These are phyloP conservation scores for Russula lepida DNA, from an alignment of 768 basidiomycete species.

Conservation along the genomic window DNA sequence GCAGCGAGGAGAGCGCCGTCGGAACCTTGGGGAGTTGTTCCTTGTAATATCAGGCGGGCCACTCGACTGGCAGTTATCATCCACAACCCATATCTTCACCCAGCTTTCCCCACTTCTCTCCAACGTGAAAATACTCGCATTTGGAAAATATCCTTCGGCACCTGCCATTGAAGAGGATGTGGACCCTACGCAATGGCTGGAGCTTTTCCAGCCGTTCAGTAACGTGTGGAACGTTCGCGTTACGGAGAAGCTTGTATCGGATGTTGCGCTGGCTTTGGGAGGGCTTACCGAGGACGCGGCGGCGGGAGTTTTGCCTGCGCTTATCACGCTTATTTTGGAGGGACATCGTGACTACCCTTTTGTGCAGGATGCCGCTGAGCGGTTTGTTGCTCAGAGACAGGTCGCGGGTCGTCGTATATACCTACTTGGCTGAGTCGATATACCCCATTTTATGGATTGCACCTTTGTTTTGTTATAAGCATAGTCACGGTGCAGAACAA, in stretches of 20 bases:
- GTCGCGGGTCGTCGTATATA: neutral
- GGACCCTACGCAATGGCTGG: neutral
- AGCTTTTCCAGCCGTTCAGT: neutral
- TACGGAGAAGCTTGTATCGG: neutral
- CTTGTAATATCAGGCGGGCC: neutral
- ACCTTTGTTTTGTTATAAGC: no score
- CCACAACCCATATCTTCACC: neutral
- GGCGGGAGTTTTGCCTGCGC: neutral
- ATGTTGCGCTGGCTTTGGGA: neutral
- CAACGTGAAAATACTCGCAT: neutral
- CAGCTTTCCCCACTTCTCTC: neutral
- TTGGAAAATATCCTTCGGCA: neutral
- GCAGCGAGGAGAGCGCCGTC: neutral
- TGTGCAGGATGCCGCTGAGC: neutral
- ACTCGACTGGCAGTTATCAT: constrained; percentile 1
- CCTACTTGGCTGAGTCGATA: neutral
- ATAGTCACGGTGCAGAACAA: no score
- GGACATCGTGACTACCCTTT: neutral
- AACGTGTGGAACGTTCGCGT: neutral
- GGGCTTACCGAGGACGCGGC: neutral
- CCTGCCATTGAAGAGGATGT: neutral
- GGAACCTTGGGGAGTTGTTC: neutral
- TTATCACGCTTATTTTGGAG: neutral
- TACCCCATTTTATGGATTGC: neutral
- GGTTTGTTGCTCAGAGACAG: neutral